Evolutionary conservation across 2,329 filamentous ascomycete genomes (phyloP), one percentile per base, ranked within the genome.

Genomic region (Seiridium unicorne): DNA sequence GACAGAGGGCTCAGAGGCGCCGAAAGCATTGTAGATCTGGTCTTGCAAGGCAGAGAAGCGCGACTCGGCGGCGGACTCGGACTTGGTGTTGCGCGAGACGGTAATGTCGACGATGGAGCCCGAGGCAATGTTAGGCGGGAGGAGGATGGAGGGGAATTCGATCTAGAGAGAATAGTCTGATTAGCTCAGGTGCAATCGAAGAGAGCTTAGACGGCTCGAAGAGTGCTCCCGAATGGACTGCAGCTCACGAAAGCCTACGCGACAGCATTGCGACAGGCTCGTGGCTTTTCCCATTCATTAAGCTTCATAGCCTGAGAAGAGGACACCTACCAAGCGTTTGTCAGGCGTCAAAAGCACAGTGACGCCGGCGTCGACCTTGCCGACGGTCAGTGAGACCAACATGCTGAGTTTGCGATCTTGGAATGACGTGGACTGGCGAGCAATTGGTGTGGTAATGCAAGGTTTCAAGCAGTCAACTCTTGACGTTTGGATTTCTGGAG

Each of bases 61-160:
- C 61, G 87, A 83, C 68, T 92, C 87, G 62, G 92, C 86, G 66
- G 88, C 83, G 58, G 84, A 75, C 79, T 99, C 95, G 61, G 93
- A 92, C 58, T 81, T 78, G 68, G 86, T 82, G 77, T 99, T 99
- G 74, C 94, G 92, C 61, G 89, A 84, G 66, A 99, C 95, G 63
- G 92, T 93, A 76, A 99, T 98, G 77, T 99, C 95, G 75, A 99
- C 95, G 70, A 99, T 98, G 74, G 91, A 96, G 68, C 95, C 95
- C 13, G 93, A 97, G 63, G 92, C 89, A 76, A 99, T 99, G 74
- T 97, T 93, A 63, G 91, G 91, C 1, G 95, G 95, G 13, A 99
- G 89, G 55, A 99, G 90, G 66, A 99, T 97, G 51, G 95, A 98
- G 42, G 95, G 95, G 73, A 99, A 99, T 75, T 99, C 95, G 74